Evolutionary conservation across 2,329 filamentous ascomycete genomes (phyloP), one percentile per base, ranked within the genome.

Genomic region (Phaeosphaeria sp.): DNA sequence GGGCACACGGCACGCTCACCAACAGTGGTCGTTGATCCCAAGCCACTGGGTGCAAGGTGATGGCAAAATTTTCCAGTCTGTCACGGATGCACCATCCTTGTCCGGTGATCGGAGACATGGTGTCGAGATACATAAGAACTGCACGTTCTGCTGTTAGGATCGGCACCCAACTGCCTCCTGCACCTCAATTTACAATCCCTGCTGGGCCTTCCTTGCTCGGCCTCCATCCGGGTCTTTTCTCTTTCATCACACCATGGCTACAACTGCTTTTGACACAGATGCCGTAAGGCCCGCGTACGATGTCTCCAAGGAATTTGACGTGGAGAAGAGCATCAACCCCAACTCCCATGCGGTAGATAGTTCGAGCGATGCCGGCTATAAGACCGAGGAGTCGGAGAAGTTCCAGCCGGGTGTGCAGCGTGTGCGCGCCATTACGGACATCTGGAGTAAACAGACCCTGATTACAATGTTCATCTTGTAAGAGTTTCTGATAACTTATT

Each of bases 351-450:
- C 18, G 10, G 42, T 46, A 10, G 60, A 65, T 6, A 55, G 41
- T 18, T 48, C 36, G 48, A 63, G 58, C 27, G 55, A 61, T 30
- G 56, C 51, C 13, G 58, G 60, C 13, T 58, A 56, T 22, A 63
- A 65, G 46, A 61, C 64, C 21, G 59, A 54, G 33, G 63, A 69
- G 23, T 70, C 69, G n/a, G 64, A 70, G 17, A 65, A 71, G 3
- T 76, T 72, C 48, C 74, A 79, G 36, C 59, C 71, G 27, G 79
- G 78, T 57, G 73, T 80, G 1, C 71, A 78, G 64, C 71, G 74
- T 27, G 72, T 74, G 15, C 71, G 79, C 54, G 78, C 79, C 23
- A 76, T 78, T 23, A 80, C 78, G 0, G 65, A 73, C 17, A 73
- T 77, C 3, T 81, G 79, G 79, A 69, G 65, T 48, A 77, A 72